Evolutionary conservation across 495 filamentous ascomycete species (phyloP), one percentile per base, ranked within the genome.

Genomic region (Penicillium malachiteum): DNA sequence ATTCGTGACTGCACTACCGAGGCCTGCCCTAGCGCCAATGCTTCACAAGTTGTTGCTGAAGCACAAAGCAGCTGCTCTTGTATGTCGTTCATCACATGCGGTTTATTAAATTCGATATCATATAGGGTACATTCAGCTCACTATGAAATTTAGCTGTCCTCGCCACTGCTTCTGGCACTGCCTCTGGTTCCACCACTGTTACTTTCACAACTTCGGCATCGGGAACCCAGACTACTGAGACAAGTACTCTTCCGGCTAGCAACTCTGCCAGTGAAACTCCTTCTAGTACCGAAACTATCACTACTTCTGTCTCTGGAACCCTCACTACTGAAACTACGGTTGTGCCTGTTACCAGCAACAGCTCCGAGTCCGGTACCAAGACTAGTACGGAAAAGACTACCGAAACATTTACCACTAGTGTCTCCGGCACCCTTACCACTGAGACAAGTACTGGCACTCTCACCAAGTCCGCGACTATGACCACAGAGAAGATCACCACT

Each of bases 1-100:
- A 77, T 96, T 55, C 86, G 83, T 46, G 91, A 96, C 74, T 96
- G 91, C 80, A 81, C 88, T 47, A 69, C 74, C 51, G 69, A 87
- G 71, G 78, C 81, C 47, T 95, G 91, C 77, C 68, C 71, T 10
- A 62, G 69, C 12, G 74, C 75, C 54, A 74, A 80, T 50, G 64
- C 71, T 9, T 56, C 56, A 30, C 68, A 69, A 54, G 73, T 74
- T 13, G 44, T 77, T 33, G 17, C 63, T 10, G 60, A 63, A 69
- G 79, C 73, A 46, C 56, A 69, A 46, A 68, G 63, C 31, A 50
- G 68, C 54, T 73, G 71, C 68, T 63, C 73, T 58, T 59, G 63
- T 56, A 58, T 11, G 63, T 58, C 16, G 6, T 17, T 34, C 11
- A 5, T 34, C 33, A 34, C 11, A 34, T 11, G 6, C 2, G 7